Evolutionary conservation across 1,139 yeast genomes (phyloP), one percentile per base, ranked within the genome.

Genomic region (Pichia sp.): DNA sequence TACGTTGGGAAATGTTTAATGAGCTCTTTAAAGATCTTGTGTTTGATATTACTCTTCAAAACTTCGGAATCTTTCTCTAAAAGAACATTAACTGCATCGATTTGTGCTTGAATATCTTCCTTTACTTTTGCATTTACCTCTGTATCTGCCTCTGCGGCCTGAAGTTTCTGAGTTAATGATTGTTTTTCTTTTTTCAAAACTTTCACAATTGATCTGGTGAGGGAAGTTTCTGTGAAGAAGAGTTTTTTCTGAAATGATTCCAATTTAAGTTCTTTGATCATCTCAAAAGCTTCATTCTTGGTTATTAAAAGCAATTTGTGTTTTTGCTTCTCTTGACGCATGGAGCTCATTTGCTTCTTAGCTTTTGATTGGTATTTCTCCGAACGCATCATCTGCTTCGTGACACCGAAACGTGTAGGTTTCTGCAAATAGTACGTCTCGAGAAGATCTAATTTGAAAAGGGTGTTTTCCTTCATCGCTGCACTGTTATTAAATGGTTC

Each of bases 391-490:
- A 74, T 50, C 63, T 67, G 69, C 38, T 63, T 65, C 2, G 86
- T 77, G 39, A 66, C 66, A 1, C 67, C 64, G 47, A 69, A 74
- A 42, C 86, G 60, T 3, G 86, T 78, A 23, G 62, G 55, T 19
- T 49, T 30, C 32, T 60, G 51, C 29, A 61, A 51, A 55, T 62
- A 72, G 52, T 68, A 70, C 34, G 65, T 63, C 48, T 74, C 78
- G 30, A 74, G 57, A 32, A 72, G 53, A 46, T 74, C 80, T 30
- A 73, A 58, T 45, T 64, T 68, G 72, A 77, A 72, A 50, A 71
- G 36, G 3, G 53, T 53, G 12, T 40, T 44, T 26, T 34, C 41
- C 21, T 36, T 37, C 41, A 40, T 39, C 14, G 23, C n/a, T 23
- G 14, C 11, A n/a, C n/a, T n/a, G n/a, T n/a, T n/a, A n/a, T n/a